Percentiles rank a stretch among this genome's conserved stretches.
phyloP scores from a whole-genome alignment of 2,329 filamentous ascomycete genomes.

The Beauveria sp. region DNA sequence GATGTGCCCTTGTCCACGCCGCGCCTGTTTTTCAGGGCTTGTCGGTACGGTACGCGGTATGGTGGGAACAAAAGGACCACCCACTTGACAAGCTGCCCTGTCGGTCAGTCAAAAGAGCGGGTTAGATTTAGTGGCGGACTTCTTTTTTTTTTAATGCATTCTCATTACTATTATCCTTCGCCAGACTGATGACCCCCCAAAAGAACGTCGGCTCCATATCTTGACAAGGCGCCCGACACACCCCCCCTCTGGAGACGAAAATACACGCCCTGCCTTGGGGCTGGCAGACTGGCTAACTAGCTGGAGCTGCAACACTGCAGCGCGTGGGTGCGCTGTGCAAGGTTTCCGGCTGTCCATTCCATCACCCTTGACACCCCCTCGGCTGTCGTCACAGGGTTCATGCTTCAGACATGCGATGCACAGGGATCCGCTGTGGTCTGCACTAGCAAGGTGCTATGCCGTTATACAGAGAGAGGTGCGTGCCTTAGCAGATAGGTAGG shows the following conservation, averaged over 20 bases:
- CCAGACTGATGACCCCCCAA: background rate
- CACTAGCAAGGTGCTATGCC: background rate
- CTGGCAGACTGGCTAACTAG: background rate
- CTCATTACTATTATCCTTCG: background rate
- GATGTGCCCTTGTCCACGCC: background rate
- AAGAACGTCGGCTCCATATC: background rate
- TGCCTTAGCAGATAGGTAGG: background rate
- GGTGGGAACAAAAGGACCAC: no score
- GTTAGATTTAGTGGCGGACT: background rate
- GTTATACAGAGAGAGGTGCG: no score
- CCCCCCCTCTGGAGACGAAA: background rate
- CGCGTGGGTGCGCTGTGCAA: background rate
- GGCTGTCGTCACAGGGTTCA: background rate
- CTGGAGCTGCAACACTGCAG: background rate
- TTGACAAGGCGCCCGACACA: background rate
- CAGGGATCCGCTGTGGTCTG: background rate
- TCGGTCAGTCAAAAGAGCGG: no score
- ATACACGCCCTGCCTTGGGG: background rate
- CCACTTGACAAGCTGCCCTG: background rate
- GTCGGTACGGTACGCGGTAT: no score
- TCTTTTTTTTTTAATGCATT: background rate
- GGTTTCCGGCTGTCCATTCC: background rate
- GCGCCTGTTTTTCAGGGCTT: background rate
- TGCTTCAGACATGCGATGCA: background rate
- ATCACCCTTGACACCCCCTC: background rate